These are phyloP conservation scores for Plasmodium cynomolgi DNA, from an alignment of 169 alveolate species.

Conservation along the genomic window DNA sequence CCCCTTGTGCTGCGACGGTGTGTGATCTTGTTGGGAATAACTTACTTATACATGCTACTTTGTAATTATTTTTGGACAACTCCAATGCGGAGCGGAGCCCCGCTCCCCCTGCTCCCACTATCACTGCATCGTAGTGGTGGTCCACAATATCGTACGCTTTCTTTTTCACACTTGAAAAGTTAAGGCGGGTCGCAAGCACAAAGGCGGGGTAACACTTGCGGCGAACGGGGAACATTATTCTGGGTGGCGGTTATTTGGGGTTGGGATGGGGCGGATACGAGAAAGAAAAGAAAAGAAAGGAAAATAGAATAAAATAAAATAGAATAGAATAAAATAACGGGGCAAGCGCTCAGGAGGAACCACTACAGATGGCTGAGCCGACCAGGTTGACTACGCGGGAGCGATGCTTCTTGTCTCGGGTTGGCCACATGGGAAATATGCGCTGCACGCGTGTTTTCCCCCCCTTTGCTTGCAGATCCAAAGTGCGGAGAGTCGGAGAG, in stretches of 20 bases:
- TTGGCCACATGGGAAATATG: background rate
- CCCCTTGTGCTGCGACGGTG: conserved; percentile 99
- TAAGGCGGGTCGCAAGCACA: background rate
- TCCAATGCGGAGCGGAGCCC: conserved; percentile 98
- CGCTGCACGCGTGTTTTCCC: background rate
- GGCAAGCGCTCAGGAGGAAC: background rate
- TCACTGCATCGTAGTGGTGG: conserved; percentile 97
- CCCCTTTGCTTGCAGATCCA: background rate
- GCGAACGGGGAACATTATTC: background rate
- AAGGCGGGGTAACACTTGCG: conserved; percentile 1
- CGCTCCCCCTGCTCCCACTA: conserved; percentile 99
- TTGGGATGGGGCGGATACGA: background rate
- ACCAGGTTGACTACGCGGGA: background rate
- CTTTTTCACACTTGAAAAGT: conserved; percentile 27
- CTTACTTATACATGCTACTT: conserved; percentile 95
- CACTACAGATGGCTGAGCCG: background rate
- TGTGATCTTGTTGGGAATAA: conserved; percentile 98
- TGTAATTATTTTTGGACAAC: conserved; percentile 87
- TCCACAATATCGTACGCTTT: conserved; percentile 91
- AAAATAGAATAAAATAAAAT: background rate
- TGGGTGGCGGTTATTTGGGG: background rate
- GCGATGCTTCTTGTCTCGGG: background rate
- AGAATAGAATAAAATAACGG: no score
- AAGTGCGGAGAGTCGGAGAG: background rate
- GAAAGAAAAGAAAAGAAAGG: background rate